phyloP scores from a whole-genome alignment of 2,329 filamentous ascomycete genomes.

The Cytospora piceicola region DNA sequence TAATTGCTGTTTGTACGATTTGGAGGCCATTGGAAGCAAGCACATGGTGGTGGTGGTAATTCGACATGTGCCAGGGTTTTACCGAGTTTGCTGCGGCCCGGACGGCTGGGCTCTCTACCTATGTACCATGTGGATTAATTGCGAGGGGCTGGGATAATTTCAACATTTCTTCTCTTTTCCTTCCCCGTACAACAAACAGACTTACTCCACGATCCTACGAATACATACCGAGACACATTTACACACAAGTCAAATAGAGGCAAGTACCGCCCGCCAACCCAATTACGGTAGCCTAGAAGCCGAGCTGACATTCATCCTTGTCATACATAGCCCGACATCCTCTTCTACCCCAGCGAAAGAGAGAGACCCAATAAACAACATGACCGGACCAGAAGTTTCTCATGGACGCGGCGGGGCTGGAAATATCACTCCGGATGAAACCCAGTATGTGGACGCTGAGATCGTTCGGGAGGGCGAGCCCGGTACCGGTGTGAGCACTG shows the following conservation, averaged over 20 bases:
- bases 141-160: not conserved
- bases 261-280: not conserved
- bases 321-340: not conserved
- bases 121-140: not conserved
- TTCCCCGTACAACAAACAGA: not conserved
- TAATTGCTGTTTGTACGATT: slow-evolving; percentile 12
- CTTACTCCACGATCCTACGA: not conserved
- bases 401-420: slow-evolving; percentile 66
- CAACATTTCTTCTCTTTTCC: not conserved
- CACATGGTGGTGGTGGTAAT: slow-evolving; percentile 9
- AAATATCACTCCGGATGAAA: slow-evolving; percentile 63
- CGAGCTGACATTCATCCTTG: not conserved
- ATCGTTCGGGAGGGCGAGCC: slow-evolving; percentile 59
- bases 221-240: not conserved
- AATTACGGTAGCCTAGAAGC: not conserved
- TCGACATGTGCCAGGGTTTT: not conserved
- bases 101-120: not conserved
- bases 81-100: slow-evolving; percentile 12
- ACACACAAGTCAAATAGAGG: not conserved
- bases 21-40: no score
- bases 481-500: slow-evolving; percentile 62
- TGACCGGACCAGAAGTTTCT: slow-evolving; percentile 54
- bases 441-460: slow-evolving; percentile 64
- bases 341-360: not conserved
- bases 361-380: slow-evolving; percentile 31